Evolutionary conservation across 1,139 yeast species (phyloP).

Genomic region (Zygosaccharomyces pseudobailii): DNA sequence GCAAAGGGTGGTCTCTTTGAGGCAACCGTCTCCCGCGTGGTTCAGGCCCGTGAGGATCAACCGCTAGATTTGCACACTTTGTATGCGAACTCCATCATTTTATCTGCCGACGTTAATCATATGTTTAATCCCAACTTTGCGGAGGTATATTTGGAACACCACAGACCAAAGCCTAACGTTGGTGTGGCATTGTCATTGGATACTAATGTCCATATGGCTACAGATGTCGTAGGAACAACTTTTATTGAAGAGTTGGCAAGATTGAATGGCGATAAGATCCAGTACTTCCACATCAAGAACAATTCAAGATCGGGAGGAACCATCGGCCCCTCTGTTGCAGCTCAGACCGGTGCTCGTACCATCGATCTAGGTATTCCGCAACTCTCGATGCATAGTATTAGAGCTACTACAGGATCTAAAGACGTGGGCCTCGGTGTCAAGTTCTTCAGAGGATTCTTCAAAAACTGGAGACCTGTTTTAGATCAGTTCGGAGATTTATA

Average conservation of each 20-base stretch:
- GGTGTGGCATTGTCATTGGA: conserved; percentile 71
- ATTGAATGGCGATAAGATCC: conserved; percentile 56
- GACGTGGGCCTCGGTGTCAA: conserved; percentile 65
- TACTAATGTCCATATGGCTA: conserved; percentile 76
- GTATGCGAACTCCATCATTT: conserved; percentile 52
- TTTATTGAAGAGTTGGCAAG: conserved; percentile 62
- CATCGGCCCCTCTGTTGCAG: conserved; percentile 66
- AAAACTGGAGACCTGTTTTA: conserved; percentile 51
- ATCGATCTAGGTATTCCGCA: conserved; percentile 77
- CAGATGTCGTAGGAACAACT: conserved; percentile 67
- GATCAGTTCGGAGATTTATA: conserved; percentile 43
- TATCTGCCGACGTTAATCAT: conserved; percentile 68
- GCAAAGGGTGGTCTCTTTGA: conserved; percentile 52
- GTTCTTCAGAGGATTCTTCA: conserved; percentile 60
- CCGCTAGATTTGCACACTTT: conserved; percentile 34
- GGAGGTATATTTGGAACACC: conserved; percentile 60
- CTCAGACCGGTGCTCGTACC: conserved; percentile 67
- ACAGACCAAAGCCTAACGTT: conserved; percentile 71
- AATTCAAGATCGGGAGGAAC: conserved; percentile 75
- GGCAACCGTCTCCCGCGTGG: conserved; percentile 41
- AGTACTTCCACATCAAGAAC: conserved; percentile 67
- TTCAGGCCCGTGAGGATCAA: conserved; percentile 14
- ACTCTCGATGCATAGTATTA: conserved; percentile 74
- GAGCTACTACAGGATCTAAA: conserved; percentile 68
- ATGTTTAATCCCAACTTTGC: conserved; percentile 59